Base-by-base conservation (phyloP, 371 early-diverging fungal genomes). In the Mortierella sp. region DNA sequence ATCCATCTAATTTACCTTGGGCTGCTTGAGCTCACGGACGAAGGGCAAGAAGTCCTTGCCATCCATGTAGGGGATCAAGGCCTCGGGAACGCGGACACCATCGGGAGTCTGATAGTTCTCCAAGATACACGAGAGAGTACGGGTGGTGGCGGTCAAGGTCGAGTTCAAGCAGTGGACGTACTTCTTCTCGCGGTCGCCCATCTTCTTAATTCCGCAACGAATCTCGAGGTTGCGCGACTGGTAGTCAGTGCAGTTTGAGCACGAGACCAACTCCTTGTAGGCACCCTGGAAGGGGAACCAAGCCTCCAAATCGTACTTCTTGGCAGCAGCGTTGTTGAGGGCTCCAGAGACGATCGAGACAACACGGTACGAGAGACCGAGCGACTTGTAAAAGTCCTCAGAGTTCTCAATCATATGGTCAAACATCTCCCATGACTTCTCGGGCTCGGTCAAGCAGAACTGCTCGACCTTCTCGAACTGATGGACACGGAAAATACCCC, bases 401-500 rank as follows among this genome's bases (percentile, higher is more conserved):
- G 98, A 96, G 83, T 92, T 93, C 50, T 85, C 88, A 74, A 99
- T 95, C 99, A 99, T 99, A 80, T 97, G 96, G 81, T 99, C 96
- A 91, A 98, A 98, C 97, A 97, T 96, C 81, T 96, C 98, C 97
- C 98, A 97, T 54, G 97, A 96, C 92, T 99, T 98, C 79, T 98
- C 98, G 54, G 99, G 99, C 78, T 97, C 96, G 38, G 98, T 96
- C 86, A 99, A 89, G 55, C 98, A 96, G 91, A 99, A 99, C 92
- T 99, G 99, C 92, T 99, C 99, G 75, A 99, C 93, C 95, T 99
- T 99, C 90, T 99, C 99, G 89, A 99, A 99, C 93, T 99, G 99
- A 90, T 99, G 99, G 60, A 99, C 99, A 80, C 99, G 95, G 96
- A 99, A 99, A 80, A 99, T 96, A 77, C 99, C 99, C 98, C 98